Conservation (phyloP, 1,284 basidiomycete genomes). For the Grifola frondosa region DNA sequence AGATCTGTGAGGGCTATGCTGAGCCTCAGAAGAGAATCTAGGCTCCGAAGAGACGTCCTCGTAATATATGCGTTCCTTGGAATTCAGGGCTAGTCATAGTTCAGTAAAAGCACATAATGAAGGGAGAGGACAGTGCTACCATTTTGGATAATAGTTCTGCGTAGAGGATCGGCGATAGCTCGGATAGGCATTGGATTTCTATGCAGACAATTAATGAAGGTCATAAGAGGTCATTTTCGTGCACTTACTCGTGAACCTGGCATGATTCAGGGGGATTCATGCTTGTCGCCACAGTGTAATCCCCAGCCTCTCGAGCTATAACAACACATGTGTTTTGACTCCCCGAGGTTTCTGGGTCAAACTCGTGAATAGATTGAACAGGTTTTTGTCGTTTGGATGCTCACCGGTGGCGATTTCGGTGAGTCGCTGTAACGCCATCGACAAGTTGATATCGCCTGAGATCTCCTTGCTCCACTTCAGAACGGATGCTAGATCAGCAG, state of each 20-base stretch:
- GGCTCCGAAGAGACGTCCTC: constrained; percentile 62
- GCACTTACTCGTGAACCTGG: constrained; percentile 63
- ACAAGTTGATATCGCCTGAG: constrained; percentile 67
- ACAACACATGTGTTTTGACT: constrained; percentile 68
- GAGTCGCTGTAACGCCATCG: constrained; percentile 57
- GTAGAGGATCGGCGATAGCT: constrained; percentile 56
- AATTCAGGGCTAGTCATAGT: constrained; percentile 51
- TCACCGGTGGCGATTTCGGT: constrained; percentile 69
- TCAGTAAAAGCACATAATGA: background rate
- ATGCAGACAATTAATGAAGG: background rate
- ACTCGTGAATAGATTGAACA: background rate
- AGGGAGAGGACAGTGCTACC: constrained; percentile 37
- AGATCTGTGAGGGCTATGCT: constrained; percentile 54
- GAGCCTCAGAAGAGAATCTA: constrained; percentile 64
- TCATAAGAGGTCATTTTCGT: background rate
- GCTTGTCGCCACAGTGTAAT: constrained; percentile 67
- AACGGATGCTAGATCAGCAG: constrained; percentile 60
- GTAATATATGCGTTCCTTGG: constrained; percentile 57
- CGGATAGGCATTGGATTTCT: constrained; percentile 63
- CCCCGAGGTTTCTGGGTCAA: constrained; percentile 53
- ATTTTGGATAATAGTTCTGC: constrained; percentile 63
- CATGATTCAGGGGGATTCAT: constrained; percentile 59
- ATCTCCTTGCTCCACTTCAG: constrained; percentile 73
- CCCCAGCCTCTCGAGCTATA: constrained; percentile 64
- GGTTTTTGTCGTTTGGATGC: background rate